phyloP scores from a whole-genome alignment of 352 stramenopile species.

The Peronospora destructor region DNA sequence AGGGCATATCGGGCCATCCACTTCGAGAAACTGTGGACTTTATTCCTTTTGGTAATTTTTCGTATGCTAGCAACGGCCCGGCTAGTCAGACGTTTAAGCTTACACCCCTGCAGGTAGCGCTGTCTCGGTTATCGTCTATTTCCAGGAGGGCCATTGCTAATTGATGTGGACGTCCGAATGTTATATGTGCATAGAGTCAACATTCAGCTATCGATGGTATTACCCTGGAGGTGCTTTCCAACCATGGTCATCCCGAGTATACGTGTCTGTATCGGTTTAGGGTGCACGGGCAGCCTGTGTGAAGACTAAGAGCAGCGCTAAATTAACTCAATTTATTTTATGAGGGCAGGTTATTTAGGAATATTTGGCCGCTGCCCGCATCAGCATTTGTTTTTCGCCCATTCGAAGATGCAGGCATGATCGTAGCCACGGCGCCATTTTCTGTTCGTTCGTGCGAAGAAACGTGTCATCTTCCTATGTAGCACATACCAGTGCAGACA shows the following conservation, averaged over 20 bases:
- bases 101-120: conserved; percentile 34
- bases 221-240: conserved; percentile 70
- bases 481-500: not conserved
- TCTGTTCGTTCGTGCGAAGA: conserved; percentile 29
- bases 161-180: not conserved
- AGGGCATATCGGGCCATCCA: conserved; percentile 45
- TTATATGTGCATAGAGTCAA: conserved; percentile 27
- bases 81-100: conserved; percentile 67
- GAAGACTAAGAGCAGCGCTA: conserved; percentile 8
- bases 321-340: conserved; percentile 26
- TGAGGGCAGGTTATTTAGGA: conserved; percentile 1
- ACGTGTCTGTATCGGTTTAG: conserved; percentile 88
- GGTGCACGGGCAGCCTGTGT: conserved; percentile 56
- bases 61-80: conserved; percentile 42
- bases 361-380: conserved; percentile 18
- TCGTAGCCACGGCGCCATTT: conserved; percentile 58
- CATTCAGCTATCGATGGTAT: conserved; percentile 55
- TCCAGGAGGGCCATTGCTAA: not conserved
- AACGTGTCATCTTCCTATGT: conserved; percentile 51
- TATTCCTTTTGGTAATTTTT: conserved; percentile 70
- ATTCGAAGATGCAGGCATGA: conserved; percentile 64
- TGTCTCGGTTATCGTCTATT: not conserved
- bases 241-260: conserved; percentile 80
- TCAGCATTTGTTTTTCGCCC: conserved; percentile 49
- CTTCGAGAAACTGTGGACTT: conserved; percentile 38